Evolutionary conservation across 2,329 filamentous ascomycete species (phyloP), one percentile per base, ranked within the genome.

Genomic region (Epichloe typhina): DNA sequence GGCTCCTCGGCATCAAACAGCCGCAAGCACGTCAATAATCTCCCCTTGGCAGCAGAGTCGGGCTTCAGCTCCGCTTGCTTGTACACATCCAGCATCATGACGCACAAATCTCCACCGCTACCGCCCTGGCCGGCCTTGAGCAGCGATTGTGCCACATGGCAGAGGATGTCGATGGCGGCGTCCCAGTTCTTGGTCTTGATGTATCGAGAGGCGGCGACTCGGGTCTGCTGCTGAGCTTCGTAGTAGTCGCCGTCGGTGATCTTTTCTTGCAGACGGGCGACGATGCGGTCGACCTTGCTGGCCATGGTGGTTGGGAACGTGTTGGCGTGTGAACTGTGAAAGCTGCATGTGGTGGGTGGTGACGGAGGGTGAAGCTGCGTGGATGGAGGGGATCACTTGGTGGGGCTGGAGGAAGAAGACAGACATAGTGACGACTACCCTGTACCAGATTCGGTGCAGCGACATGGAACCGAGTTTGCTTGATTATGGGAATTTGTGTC

Each of bases 201-300:
- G 72, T 98, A 95, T 52, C 94, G 89, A 39, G 88, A 85, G 54
- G 90, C 90, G 59, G 96, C 91, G 50, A 96, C 90, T 55, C 93
- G 88, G 58, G 95, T 88, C 73, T 98, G 93, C 69, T 98, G 93
- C 71, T 97, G 91, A 52, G 93, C 93, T 77, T 98, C 93, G 73
- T 98, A 98, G 76, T 82, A 96, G 66, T 93, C 84, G 62, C 90
- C 91, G 68, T 94, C 88, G 58, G 81, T 76, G 68, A 95, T 95
- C 69, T 88, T 91, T 69, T 86, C 76, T 71, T 91, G 86, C 66
- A 96, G 83, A 26, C 78, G 75, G 52, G 73, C 65, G 59, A 81
- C 79, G 66, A 81, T 81, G 44, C 65, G 64, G 42, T 69, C 66
- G 57, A 69, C 67, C 56, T 69, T 69, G 61, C 56, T 68, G 49